Evolutionary conservation across 2,329 filamentous ascomycete genomes (phyloP).

Genomic region (Alternaria novae-zelandiae): DNA sequence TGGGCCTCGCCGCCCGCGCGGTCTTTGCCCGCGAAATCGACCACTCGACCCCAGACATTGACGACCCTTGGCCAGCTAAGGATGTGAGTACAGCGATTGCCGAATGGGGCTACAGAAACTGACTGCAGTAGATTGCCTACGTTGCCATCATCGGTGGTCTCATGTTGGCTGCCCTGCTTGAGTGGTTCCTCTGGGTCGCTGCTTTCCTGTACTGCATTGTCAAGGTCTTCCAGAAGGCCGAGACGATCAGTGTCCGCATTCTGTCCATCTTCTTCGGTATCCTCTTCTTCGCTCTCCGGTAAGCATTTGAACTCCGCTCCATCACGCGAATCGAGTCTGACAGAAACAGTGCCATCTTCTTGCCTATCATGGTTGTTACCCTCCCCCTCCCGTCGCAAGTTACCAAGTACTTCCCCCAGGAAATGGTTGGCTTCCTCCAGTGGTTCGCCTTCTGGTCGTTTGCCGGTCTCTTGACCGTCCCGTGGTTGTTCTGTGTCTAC

Average conservation of each 20-base stretch:
- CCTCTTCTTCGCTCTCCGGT: slow-evolving; percentile 79
- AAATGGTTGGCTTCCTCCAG: slow-evolving; percentile 76
- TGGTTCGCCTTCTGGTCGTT: slow-evolving; percentile 98
- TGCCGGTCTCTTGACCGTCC: slow-evolving; percentile 80
- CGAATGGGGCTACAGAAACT: slow-evolving; percentile 5
- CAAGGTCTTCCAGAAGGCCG: slow-evolving; percentile 89
- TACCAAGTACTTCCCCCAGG: slow-evolving; percentile 72
- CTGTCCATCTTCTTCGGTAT: slow-evolving; percentile 78
- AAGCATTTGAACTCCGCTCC: slow-evolving; percentile 31
- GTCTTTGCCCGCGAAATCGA: slow-evolving; percentile 31
- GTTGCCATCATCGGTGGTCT: slow-evolving; percentile 79
- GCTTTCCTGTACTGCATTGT: slow-evolving; percentile 90
- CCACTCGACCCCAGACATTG: slow-evolving; percentile 40
- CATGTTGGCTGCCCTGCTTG: slow-evolving; percentile 83
- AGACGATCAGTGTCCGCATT: slow-evolving; percentile 81
- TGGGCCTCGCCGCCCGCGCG: slow-evolving; percentile 37
- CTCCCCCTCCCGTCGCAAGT: slow-evolving; percentile 79
- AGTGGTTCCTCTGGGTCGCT: slow-evolving; percentile 95
- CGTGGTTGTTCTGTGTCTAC: slow-evolving; percentile 93
- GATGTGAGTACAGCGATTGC: slow-evolving; percentile 44
- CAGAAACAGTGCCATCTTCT: slow-evolving; percentile 72
- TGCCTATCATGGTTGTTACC: slow-evolving; percentile 94
- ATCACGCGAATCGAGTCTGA: slow-evolving; percentile 18
- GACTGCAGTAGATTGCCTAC: slow-evolving; percentile 74
- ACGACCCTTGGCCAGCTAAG: slow-evolving; percentile 48